A percentile compares a stretch with the other conserved stretches of the same genome.
Conservation (phyloP, 257 asterid genomes). For the Fraxinus excelsior region DNA sequence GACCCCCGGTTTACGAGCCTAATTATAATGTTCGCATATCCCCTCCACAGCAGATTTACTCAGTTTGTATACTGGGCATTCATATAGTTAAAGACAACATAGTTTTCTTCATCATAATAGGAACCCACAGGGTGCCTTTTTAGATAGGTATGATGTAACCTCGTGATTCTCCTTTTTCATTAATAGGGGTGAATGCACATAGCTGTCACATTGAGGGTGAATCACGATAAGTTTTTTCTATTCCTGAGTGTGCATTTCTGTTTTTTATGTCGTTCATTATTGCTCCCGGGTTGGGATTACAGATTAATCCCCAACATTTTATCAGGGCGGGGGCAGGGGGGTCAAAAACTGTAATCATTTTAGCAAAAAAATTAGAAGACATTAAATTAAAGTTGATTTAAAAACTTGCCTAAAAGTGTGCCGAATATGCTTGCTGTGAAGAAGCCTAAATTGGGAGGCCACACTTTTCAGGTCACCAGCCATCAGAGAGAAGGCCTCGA, state of each 20-base stretch:
- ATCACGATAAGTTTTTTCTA: background rate
- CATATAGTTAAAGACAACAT: background rate
- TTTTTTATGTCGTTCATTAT: background rate
- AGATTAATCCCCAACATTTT: background rate
- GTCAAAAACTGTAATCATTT: background rate
- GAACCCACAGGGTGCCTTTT: too few relatives aligned
- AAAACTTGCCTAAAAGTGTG: constrained; percentile 40
- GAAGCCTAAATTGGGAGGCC: constrained; percentile 45
- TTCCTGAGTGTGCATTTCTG: background rate
- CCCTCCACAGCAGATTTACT: background rate
- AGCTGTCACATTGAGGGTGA: background rate
- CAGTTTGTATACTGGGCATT: background rate
- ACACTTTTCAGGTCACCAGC: constrained; percentile 44
- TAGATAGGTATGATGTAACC: background rate
- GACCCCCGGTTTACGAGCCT: background rate
- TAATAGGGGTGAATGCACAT: background rate
- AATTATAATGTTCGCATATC: background rate
- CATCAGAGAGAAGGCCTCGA: constrained; percentile 46
- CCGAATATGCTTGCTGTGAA: constrained; percentile 48
- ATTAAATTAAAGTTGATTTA: background rate
- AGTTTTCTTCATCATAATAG: background rate
- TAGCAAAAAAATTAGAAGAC: too few relatives aligned
- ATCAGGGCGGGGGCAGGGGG: background rate
- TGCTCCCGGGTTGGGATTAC: background rate
- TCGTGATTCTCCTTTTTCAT: background rate